These are phyloP conservation scores for Penicillium sp. DNA, from an alignment of 2,329 filamentous ascomycete species.

Conservation along the genomic window DNA sequence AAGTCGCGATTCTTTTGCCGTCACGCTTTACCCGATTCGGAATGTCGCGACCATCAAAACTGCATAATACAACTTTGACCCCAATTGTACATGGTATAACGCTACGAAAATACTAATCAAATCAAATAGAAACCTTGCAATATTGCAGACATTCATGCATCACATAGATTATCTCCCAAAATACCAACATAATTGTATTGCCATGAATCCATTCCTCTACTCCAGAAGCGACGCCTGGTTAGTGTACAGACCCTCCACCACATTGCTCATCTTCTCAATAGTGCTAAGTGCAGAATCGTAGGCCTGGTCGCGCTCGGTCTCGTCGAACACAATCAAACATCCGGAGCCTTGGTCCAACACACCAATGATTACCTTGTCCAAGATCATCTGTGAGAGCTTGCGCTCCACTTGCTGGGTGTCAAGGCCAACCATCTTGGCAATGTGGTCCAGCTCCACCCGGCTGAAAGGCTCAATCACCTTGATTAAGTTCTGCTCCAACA, in stretches of 20 bases:
- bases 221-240: conserved; percentile 96
- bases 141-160: not conserved
- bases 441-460: conserved; percentile 92
- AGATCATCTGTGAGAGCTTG: conserved; percentile 98
- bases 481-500: conserved; percentile 99
- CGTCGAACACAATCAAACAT: conserved; percentile 95
- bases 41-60: conserved; percentile 11
- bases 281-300: conserved; percentile 94
- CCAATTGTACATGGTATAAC: not conserved
- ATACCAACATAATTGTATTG: conserved; percentile 26
- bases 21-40: conserved; percentile 39
- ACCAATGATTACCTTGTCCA: conserved; percentile 98
- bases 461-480: conserved; percentile 99
- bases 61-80: not conserved
- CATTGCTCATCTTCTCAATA: conserved; percentile 94
- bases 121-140: not conserved
- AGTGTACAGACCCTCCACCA: conserved; percentile 95
- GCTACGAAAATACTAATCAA: not conserved
- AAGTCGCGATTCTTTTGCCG: conserved; percentile 39
- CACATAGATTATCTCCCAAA: conserved; percentile 19
- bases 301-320: conserved; percentile 86
- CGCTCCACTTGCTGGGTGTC: conserved; percentile 96
- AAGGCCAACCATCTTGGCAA: conserved; percentile 95
- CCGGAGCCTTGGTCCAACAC: conserved; percentile 97
- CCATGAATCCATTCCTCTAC: conserved; percentile 47